Evolutionary conservation across 2,329 filamentous ascomycete genomes (phyloP).

Genomic region (Penicillium digitatum): DNA sequence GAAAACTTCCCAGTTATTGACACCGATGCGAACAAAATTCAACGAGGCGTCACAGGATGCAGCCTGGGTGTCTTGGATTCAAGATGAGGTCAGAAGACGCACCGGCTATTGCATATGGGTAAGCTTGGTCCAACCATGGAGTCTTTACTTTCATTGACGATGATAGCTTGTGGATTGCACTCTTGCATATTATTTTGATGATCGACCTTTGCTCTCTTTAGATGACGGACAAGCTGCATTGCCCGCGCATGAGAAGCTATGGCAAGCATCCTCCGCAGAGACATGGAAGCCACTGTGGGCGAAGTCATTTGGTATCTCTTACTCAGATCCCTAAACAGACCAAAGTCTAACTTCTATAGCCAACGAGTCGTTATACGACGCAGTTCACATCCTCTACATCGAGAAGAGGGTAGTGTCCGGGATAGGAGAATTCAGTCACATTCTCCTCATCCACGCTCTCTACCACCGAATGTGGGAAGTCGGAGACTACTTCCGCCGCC

Average conservation of each 20-base stretch:
- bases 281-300: slow-evolving; percentile 32
- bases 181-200: slow-evolving; percentile 38
- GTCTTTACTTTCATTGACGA: neutral
- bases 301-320: slow-evolving; percentile 20
- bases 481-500: slow-evolving; percentile 43
- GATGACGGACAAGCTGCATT: slow-evolving; percentile 41
- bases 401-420: slow-evolving; percentile 46
- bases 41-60: slow-evolving; percentile 12
- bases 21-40: slow-evolving; percentile 4
- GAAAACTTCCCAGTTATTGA: slow-evolving; percentile 22
- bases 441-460: slow-evolving; percentile 50
- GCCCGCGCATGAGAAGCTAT: slow-evolving; percentile 41
- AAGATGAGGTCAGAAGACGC: slow-evolving; percentile 37
- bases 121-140: slow-evolving; percentile 13
- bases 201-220: slow-evolving; percentile 35
- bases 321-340: neutral
- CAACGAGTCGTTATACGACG: slow-evolving; percentile 40
- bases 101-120: slow-evolving; percentile 46
- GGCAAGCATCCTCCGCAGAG: slow-evolving; percentile 37
- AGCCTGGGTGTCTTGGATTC: slow-evolving; percentile 38
- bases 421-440: slow-evolving; percentile 49
- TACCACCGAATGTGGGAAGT: slow-evolving; percentile 51
- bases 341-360: slow-evolving; percentile 11
- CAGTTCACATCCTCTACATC: slow-evolving; percentile 47
- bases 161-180: slow-evolving; percentile 43